Percentiles rank a stretch among this genome's conserved stretches.
Evolutionary conservation across 2,329 filamentous ascomycete species (phyloP).

Genomic region (Talaromyces pinophilus): DNA sequence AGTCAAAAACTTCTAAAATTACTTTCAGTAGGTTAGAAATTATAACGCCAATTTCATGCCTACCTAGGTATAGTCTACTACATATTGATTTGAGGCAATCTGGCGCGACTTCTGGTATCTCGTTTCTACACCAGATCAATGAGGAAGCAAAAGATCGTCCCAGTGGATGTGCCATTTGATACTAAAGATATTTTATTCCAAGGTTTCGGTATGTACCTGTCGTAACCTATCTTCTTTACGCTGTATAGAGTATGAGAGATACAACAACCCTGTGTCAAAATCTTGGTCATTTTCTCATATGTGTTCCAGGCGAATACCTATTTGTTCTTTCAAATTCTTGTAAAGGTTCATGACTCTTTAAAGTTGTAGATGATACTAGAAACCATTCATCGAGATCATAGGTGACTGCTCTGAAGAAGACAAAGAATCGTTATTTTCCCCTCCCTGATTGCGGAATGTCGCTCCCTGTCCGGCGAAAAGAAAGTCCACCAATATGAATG

Average conservation of each 20-base stretch:
- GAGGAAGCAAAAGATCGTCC: neutral
- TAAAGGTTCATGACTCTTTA: neutral
- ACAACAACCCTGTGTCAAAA: no score
- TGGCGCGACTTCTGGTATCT: neutral
- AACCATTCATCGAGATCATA: neutral
- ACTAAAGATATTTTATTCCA: neutral
- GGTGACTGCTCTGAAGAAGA: neutral
- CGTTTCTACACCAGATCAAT: neutral
- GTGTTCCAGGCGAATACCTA: neutral
- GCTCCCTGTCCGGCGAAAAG: slow-evolving; percentile 11
- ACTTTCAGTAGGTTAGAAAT: no score
- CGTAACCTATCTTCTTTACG: no score
- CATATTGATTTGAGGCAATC: no score
- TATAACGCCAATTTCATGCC: no score
- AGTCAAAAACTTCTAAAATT: no score
- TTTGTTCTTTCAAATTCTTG: neutral
- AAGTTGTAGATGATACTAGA: neutral
- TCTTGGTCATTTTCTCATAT: no score
- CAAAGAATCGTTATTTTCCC: no score
- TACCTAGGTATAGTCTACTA: no score
- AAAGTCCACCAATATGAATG: slow-evolving; percentile 18
- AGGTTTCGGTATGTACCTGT: neutral
- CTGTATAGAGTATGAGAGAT: no score
- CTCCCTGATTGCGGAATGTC: slow-evolving; percentile 8
- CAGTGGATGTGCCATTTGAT: neutral